phyloP scores from a whole-genome alignment of 768 basidiomycete species.

The Boletus rubroflammeus region DNA sequence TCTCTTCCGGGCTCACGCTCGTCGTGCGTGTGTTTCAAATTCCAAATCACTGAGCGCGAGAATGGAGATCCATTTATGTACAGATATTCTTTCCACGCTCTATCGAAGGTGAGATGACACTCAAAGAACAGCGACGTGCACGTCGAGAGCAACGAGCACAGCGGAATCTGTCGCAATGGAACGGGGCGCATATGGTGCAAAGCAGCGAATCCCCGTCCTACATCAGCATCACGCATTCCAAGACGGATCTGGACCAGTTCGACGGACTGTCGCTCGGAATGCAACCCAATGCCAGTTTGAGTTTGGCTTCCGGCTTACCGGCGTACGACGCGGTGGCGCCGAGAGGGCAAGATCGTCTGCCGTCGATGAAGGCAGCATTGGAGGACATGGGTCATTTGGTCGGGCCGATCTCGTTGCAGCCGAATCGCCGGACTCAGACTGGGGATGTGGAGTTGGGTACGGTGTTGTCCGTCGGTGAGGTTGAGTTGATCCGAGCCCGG shows the following conservation, averaged over 20 bases:
- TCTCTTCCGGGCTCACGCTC: conserved; percentile 74
- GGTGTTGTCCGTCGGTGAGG: conserved; percentile 35
- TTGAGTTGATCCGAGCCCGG: conserved; percentile 44
- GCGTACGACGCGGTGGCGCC: conserved; percentile 33
- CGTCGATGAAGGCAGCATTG: conserved; percentile 31
- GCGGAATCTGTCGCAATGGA: conserved; percentile 16
- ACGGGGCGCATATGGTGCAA: background rate
- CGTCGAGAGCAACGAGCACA: conserved; percentile 2
- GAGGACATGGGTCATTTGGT: conserved; percentile 20
- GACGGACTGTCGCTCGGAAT: background rate
- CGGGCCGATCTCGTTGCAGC: conserved; percentile 15
- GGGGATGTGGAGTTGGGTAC: conserved; percentile 23
- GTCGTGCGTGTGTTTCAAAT: conserved; percentile 41
- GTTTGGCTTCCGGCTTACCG: conserved; percentile 7
- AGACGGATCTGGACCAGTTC: background rate
- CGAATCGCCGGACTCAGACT: conserved; percentile 24
- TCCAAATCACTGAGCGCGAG: too few relatives aligned
- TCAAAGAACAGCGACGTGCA: conserved; percentile 41
- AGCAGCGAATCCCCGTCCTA: conserved; percentile 2
- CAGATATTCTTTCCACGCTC: conserved; percentile 86
- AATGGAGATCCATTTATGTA: background rate
- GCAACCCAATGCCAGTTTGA: background rate
- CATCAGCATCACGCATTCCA: conserved; percentile 11
- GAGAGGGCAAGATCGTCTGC: background rate
- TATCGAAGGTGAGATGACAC: conserved; percentile 59